phyloP scores from a whole-genome alignment of 176 grass and related monocot species.

The Oryza longistaminata region DNA sequence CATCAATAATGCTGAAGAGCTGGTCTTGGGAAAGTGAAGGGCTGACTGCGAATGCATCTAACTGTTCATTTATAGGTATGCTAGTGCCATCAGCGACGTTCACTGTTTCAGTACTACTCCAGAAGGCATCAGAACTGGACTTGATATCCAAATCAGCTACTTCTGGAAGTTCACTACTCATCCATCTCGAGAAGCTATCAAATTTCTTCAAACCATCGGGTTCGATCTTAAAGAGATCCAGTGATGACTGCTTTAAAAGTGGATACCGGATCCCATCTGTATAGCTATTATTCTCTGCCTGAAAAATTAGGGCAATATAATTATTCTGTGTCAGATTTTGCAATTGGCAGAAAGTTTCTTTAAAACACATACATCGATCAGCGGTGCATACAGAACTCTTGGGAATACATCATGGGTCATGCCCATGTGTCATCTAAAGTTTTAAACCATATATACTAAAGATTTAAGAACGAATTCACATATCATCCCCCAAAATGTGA shows the following conservation, averaged over 20 bases:
- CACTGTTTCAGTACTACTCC: constrained; percentile 65
- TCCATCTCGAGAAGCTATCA: constrained; percentile 96
- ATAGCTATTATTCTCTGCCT: constrained; percentile 41
- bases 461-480: constrained; percentile 6
- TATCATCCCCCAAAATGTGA: neutral
- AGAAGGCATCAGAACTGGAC: constrained; percentile 78
- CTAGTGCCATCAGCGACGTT: constrained; percentile 62
- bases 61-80: constrained; percentile 71
- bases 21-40: constrained; percentile 94
- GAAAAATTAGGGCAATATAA: constrained; percentile 47
- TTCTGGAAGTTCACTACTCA: constrained; percentile 86
- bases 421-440: neutral
- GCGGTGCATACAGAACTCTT: neutral
- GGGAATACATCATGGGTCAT: constrained; percentile 7
- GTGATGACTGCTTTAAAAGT: constrained; percentile 66
- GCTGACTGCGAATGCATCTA: constrained; percentile 74
- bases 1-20: constrained; percentile 97
- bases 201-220: constrained; percentile 91
- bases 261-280: constrained; percentile 46
- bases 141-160: constrained; percentile 80
- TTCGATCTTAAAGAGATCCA: constrained; percentile 64
- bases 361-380: neutral
- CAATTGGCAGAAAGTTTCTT: constrained; percentile 15
- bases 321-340: constrained; percentile 17
- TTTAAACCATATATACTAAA: neutral